Percentiles rank a stretch among this genome's conserved stretches.
These are phyloP conservation scores for Coniochaeta ligniaria DNA, from an alignment of 2,329 filamentous ascomycete genomes.

Conservation along the genomic window DNA sequence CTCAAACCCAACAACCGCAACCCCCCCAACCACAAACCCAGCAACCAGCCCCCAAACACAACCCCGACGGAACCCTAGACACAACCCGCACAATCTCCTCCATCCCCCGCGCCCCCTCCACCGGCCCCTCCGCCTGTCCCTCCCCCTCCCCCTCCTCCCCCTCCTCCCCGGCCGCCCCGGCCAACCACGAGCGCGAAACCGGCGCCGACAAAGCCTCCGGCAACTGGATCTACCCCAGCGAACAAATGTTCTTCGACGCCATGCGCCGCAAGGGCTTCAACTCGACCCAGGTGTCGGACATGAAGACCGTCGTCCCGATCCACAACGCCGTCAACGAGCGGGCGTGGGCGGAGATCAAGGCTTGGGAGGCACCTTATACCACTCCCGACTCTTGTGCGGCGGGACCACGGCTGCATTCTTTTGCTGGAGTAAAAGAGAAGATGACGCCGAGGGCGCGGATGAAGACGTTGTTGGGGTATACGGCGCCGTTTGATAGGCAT, in stretches of 20 bases:
- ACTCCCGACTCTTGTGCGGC: conserved; percentile 41
- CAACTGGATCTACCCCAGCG: conserved; percentile 96
- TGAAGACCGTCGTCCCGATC: conserved; percentile 89
- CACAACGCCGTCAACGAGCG: conserved; percentile 98
- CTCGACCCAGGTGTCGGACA: conserved; percentile 63
- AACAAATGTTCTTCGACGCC: conserved; percentile 96
- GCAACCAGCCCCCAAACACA: conserved; percentile 6
- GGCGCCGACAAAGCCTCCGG: conserved; percentile 58
- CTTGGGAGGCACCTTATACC: conserved; percentile 71
- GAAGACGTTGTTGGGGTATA: conserved; percentile 82
- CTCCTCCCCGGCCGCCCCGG: conserved; percentile 24
- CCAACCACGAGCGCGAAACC: conserved; percentile 72
- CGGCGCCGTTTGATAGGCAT: conserved; percentile 86
- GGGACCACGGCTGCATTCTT: conserved; percentile 76
- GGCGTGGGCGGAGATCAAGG: conserved; percentile 85
- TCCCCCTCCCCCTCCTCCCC: conserved; percentile 37
- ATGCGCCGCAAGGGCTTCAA: conserved; percentile 87
- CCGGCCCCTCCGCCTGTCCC: conserved; percentile 19
- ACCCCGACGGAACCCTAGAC: conserved; percentile 36
- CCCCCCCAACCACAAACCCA: background rate
- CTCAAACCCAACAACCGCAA: conserved; percentile 13
- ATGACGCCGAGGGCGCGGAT: conserved; percentile 79
- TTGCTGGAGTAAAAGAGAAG: conserved; percentile 62
- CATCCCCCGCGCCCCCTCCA: conserved; percentile 48
- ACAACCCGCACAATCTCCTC: conserved; percentile 63